Evolutionary conservation across 352 stramenopile species (phyloP).

Genomic region (Phytopythium chamaehyphon): DNA sequence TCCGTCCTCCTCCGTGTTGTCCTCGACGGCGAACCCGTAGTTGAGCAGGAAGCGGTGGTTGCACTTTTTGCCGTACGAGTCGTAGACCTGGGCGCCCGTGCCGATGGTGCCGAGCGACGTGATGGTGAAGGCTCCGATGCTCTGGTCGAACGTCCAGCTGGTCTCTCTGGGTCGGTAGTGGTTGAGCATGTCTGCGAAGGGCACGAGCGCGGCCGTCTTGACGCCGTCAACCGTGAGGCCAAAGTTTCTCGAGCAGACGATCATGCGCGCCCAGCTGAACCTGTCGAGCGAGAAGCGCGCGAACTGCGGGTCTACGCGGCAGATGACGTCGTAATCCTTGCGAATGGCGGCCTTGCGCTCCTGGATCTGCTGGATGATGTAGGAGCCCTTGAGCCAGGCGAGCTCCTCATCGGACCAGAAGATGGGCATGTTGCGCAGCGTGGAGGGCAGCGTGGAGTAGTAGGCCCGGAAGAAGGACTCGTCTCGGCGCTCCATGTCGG

Average conservation of each 20-base stretch:
- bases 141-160: conserved; percentile 86
- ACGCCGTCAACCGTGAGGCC: conserved; percentile 96
- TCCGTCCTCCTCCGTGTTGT: conserved; percentile 97
- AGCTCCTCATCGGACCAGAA: conserved; percentile 98
- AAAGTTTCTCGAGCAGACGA: conserved; percentile 99
- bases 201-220: conserved; percentile 97
- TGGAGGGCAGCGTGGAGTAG: conserved; percentile 96
- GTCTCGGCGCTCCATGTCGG: conserved; percentile 88
- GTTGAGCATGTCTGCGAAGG: conserved; percentile 99
- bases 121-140: conserved; percentile 85
- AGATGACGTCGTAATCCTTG: conserved; percentile 97
- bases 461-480: conserved; percentile 91
- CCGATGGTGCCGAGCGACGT: conserved; percentile 82
- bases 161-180: conserved; percentile 98
- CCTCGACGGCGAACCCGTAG: conserved; percentile 99
- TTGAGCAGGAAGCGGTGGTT: conserved; percentile 99
- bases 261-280: conserved; percentile 99
- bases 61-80: conserved; percentile 99
- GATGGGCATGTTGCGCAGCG: conserved; percentile 97
- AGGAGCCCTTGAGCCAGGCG: conserved; percentile 87
- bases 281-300: conserved; percentile 92
- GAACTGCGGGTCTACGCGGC: conserved; percentile 87
- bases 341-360: conserved; percentile 95
- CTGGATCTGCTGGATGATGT: conserved; percentile 93
- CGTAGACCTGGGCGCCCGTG: conserved; percentile 94